Evolutionary conservation across 1,284 basidiomycete species (phyloP).

Genomic region (Cystobasidium slooffiae): DNA sequence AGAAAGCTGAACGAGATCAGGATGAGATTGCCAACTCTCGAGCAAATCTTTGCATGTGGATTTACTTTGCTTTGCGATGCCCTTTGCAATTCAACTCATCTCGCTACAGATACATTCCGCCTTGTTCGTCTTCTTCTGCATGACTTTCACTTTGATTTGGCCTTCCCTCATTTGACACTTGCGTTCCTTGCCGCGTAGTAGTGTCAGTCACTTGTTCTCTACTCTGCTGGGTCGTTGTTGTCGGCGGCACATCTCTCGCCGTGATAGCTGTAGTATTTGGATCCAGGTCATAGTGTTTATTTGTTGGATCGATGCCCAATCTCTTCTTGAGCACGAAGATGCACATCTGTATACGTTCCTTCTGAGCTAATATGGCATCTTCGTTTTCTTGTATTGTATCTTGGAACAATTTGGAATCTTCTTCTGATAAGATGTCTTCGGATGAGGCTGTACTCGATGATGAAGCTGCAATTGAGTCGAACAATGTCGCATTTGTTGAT

Average conservation of each 20-base stretch:
- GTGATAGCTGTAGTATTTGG: conserved; percentile 41
- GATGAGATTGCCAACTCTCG: too few species aligned
- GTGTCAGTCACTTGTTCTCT: neutral
- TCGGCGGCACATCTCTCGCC: conserved; percentile 5
- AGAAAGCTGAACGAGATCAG: too few species aligned
- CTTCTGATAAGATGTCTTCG: conserved; percentile 4
- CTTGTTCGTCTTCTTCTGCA: conserved; percentile 18
- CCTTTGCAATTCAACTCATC: too few species aligned
- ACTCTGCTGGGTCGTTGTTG: neutral
- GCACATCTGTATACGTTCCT: conserved; percentile 39
- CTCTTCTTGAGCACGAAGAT: conserved; percentile 13
- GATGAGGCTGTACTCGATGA: neutral
- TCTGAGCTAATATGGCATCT: conserved; percentile 27
- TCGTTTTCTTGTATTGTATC: conserved; percentile 31
- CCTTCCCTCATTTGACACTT: neutral
- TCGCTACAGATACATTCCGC: conserved; percentile 20
- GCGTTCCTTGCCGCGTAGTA: neutral
- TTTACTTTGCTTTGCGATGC: too few species aligned
- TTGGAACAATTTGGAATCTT: conserved; percentile 17
- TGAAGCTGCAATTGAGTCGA: conserved; percentile 1
- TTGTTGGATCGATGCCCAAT: conserved; percentile 35
- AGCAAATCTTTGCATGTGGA: too few species aligned
- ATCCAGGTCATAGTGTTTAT: conserved; percentile 36
- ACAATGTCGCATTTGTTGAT: conserved; percentile 33
- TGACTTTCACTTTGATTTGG: neutral